phyloP scores from a whole-genome alignment of 371 early-diverging fungal species.

The Apophysomyces trapeziformis region DNA sequence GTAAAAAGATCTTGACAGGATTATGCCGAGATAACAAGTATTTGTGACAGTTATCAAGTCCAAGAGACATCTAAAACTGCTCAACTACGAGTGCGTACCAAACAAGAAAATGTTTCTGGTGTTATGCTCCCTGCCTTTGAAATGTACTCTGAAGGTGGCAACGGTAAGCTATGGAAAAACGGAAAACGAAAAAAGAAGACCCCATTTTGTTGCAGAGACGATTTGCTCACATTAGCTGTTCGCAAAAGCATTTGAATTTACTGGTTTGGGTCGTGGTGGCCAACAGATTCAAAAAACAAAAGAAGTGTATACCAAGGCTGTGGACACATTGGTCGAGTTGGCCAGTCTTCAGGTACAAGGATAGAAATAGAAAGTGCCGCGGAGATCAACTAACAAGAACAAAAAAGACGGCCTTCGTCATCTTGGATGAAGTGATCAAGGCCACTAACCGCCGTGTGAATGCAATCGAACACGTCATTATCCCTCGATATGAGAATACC shows the following conservation, averaged over 20 bases:
- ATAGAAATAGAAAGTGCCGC: not conserved
- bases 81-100: constrained; percentile 88
- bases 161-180: constrained; percentile 56
- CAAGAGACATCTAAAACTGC: constrained; percentile 93
- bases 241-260: constrained; percentile 85
- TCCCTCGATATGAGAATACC: constrained; percentile 98
- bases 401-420: constrained; percentile 65
- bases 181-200: no score
- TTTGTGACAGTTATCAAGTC: constrained; percentile 81
- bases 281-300: constrained; percentile 94
- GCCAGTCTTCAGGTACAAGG: constrained; percentile 89
- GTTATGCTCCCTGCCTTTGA: constrained; percentile 96
- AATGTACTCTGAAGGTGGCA: constrained; percentile 79
- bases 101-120: constrained; percentile 97
- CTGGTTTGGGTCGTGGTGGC: constrained; percentile 98
- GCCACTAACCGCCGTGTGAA: constrained; percentile 98
- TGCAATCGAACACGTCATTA: constrained; percentile 98
- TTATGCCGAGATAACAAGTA: not conserved
- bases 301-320: constrained; percentile 92
- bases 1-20: constrained; percentile 34
- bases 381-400: constrained; percentile 28
- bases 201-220: no score
- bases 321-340: constrained; percentile 94
- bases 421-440: constrained; percentile 97
- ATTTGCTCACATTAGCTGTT: not conserved